phyloP scores from a whole-genome alignment of 2,329 filamentous ascomycete species.

The Magnaporthiopsis poae region DNA sequence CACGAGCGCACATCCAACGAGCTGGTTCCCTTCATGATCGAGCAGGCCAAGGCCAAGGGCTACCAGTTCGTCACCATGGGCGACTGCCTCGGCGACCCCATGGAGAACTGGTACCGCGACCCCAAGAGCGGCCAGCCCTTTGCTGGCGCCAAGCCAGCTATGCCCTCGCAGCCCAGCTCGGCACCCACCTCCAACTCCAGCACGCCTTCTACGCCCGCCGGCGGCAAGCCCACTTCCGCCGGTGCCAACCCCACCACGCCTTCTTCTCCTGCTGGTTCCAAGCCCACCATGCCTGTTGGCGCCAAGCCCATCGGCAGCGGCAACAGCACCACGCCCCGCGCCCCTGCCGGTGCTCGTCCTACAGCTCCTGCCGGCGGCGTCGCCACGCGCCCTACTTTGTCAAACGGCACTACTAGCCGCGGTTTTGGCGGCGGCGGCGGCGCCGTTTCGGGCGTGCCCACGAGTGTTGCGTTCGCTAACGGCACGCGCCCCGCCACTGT shows the following conservation, averaged over 20 bases:
- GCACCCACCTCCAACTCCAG: neutral
- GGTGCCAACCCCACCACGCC: neutral
- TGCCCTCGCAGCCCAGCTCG: neutral
- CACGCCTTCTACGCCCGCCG: neutral
- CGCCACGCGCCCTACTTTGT: neutral
- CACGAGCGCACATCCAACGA: conserved; percentile 33
- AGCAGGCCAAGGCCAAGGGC: conserved; percentile 26
- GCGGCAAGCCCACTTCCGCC: neutral
- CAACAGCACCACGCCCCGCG: neutral
- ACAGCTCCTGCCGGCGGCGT: too few relatives aligned
- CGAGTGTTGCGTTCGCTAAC: neutral
- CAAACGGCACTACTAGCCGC: neutral
- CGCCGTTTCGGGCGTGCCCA: neutral
- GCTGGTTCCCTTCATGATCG: conserved; percentile 34
- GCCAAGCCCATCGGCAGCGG: neutral
- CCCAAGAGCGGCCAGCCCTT: conserved; percentile 21
- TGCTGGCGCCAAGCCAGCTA: conserved; percentile 3
- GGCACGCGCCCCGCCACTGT: neutral
- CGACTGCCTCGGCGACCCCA: conserved; percentile 35
- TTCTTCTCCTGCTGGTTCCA: too few relatives aligned
- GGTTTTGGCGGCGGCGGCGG: neutral
- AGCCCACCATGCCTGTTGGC: too few relatives aligned
- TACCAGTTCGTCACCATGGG: conserved; percentile 38
- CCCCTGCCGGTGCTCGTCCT: neutral
- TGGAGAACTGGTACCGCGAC: conserved; percentile 36